A percentile compares a stretch with the other conserved stretches of the same genome.
phyloP scores from a whole-genome alignment of 768 basidiomycete genomes.

The Podaxis rugospora region DNA sequence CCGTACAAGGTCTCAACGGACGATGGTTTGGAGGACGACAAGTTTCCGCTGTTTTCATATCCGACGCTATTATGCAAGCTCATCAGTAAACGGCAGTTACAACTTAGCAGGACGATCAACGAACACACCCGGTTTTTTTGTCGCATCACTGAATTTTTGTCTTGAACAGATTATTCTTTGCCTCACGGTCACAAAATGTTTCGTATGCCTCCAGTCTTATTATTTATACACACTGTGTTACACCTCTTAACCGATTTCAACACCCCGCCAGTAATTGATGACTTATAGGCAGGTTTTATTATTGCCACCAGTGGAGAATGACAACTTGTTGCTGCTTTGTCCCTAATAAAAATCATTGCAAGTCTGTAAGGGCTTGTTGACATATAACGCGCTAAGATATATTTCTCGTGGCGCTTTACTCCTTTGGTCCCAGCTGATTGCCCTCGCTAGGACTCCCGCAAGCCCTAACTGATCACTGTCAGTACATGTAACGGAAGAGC shows the following conservation, averaged over 20 bases:
- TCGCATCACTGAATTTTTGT: constrained; percentile 28
- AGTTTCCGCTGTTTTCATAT: constrained; percentile 83
- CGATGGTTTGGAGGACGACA: constrained; percentile 96
- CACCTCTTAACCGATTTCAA: constrained; percentile 13
- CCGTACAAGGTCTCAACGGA: constrained; percentile 87
- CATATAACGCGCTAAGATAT: background rate
- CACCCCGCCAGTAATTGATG: constrained; percentile 15
- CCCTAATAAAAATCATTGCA: constrained; percentile 22
- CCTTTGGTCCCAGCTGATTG: background rate
- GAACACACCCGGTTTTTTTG: background rate
- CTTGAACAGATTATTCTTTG: constrained; percentile 23
- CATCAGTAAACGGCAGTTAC: constrained; percentile 51
- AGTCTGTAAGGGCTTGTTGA: background rate
- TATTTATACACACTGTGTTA: constrained; percentile 25
- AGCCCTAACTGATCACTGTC: constrained; percentile 3
- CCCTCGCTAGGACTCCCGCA: background rate
- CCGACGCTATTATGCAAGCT: constrained; percentile 91
- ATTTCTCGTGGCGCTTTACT: background rate
- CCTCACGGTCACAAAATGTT: constrained; percentile 24
- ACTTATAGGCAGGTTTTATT: constrained; percentile 37
- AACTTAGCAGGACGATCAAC: background rate
- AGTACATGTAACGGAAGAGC: constrained; percentile 47
- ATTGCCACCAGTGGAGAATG: constrained; percentile 25
- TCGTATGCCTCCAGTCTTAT: constrained; percentile 23
- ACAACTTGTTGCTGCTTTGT: constrained; percentile 26